phyloP scores from a whole-genome alignment of 2,329 filamentous ascomycete genomes.

The Colletotrichum tanaceti region DNA sequence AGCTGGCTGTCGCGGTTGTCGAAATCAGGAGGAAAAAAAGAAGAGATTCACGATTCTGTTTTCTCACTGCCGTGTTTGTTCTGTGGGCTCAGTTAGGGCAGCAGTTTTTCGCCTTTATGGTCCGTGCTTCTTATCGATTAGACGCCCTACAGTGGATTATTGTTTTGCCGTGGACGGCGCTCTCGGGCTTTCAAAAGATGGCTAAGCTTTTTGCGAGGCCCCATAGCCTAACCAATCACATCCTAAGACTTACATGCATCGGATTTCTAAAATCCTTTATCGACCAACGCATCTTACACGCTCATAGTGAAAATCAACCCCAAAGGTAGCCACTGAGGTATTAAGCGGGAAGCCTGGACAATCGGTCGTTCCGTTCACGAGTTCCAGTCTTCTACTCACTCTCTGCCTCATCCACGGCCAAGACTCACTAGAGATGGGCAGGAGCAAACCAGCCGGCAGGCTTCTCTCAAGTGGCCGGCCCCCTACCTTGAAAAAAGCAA shows the following conservation, averaged over 20 bases:
- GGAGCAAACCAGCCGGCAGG: slow-evolving; percentile 25
- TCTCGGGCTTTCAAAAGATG: not conserved
- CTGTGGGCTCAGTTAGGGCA: slow-evolving; percentile 40
- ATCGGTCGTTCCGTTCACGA: too few species aligned
- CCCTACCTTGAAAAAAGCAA: slow-evolving; percentile 62
- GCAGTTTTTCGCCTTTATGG: not conserved
- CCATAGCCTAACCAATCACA: not conserved
- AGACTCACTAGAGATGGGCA: slow-evolving; percentile 24
- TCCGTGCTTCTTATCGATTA: not conserved
- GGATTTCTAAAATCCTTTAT: not conserved
- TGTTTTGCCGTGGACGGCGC: not conserved
- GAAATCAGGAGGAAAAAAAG: slow-evolving; percentile 7
- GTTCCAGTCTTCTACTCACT: too few species aligned
- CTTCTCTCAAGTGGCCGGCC: slow-evolving; percentile 64
- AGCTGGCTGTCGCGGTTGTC: slow-evolving; percentile 37
- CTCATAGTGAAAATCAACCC: not conserved
- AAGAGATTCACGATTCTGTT: slow-evolving; percentile 14
- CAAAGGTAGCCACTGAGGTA: not conserved
- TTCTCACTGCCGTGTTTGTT: not conserved
- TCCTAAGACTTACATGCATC: not conserved
- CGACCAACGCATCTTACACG: too few species aligned
- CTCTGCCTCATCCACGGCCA: too few species aligned
- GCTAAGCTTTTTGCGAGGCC: too few species aligned
- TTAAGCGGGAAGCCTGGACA: not conserved
- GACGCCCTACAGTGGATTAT: not conserved